Percentiles rank a stretch among this genome's conserved stretches.
Evolutionary conservation across 768 basidiomycete species (phyloP).

Genomic region (Pisolithus marmoratus): DNA sequence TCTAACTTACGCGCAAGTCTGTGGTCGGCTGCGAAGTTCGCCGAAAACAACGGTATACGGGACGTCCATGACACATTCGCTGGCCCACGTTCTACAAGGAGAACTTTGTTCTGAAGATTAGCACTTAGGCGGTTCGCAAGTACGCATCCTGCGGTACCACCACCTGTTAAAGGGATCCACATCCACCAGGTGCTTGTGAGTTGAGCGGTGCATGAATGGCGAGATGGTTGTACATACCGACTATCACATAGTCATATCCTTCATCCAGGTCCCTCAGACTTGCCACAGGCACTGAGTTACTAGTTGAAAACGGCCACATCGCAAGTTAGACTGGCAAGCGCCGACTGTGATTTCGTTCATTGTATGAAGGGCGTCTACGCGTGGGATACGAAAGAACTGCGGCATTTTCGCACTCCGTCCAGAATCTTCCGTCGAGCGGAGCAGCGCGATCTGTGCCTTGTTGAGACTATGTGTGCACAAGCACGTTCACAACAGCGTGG

Average conservation of each 20-base stretch:
- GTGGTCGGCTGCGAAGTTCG: conserved; percentile 11
- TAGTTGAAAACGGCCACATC: conserved; percentile 4
- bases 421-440: too few relatives aligned
- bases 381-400: too few relatives aligned
- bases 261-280: not conserved
- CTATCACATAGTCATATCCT: conserved; percentile 2
- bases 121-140: conserved; percentile 34
- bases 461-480: too few relatives aligned
- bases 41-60: conserved; percentile 27
- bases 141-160: conserved; percentile 37
- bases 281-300: too few relatives aligned
- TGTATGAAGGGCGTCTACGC: too few relatives aligned
- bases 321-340: too few relatives aligned
- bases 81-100: conserved; percentile 32
- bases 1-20: not conserved
- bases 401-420: too few relatives aligned
- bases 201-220: not conserved
- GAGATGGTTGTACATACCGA: not conserved
- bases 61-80: conserved; percentile 22
- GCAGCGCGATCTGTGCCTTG: too few relatives aligned
- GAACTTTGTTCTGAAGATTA: conserved; percentile 22
- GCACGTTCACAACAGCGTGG: too few relatives aligned
- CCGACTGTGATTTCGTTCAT: too few relatives aligned
- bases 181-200: not conserved
- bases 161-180: conserved; percentile 5